Conservation (phyloP, 2,329 filamentous ascomycete species). For the Calonectria honghensis region DNA sequence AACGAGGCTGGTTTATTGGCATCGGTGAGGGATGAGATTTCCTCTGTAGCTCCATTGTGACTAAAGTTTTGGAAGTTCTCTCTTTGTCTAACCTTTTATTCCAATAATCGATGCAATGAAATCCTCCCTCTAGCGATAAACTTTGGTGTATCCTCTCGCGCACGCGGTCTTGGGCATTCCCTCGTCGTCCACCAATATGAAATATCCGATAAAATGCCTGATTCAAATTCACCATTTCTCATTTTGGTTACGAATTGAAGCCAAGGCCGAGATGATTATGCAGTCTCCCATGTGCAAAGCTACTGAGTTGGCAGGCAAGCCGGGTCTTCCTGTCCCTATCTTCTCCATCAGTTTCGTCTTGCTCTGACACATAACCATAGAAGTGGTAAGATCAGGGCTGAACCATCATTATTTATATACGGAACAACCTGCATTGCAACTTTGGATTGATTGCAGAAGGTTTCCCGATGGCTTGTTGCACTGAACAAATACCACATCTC, state of each 20-base stretch:
- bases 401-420: neutral
- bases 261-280: neutral
- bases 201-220: neutral
- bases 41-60: no score
- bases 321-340: neutral
- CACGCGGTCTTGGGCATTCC: no score
- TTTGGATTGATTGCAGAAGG: neutral
- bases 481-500: neutral
- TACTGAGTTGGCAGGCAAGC: no score
- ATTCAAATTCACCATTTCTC: neutral
- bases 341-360: neutral
- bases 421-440: neutral
- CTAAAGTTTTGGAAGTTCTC: no score
- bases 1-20: no score
- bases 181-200: neutral
- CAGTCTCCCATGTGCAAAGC: no score
- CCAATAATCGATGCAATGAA: no score
- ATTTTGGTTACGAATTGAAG: neutral
- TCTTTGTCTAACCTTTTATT: no score
- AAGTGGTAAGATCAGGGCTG: no score
- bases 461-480: accelerated
- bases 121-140: no score
- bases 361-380: neutral
- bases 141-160: no score
- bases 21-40: no score